A percentile compares a stretch with the other conserved stretches of the same genome.
Evolutionary conservation across 371 early-diverging fungal species (phyloP).

Genomic region (Circinella umbellata): DNA sequence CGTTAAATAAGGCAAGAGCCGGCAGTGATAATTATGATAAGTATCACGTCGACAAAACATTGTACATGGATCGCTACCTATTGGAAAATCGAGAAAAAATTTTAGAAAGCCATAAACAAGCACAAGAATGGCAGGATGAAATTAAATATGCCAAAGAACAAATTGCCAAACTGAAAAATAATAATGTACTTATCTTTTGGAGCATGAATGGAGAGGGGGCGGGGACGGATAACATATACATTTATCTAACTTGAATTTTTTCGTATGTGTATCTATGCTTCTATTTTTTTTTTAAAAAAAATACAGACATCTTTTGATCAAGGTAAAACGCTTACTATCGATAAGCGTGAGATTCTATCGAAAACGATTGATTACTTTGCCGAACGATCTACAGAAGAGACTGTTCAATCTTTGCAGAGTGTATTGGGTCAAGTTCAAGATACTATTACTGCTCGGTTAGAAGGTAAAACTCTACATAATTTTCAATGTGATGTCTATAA

Average conservation of each 20-base stretch:
- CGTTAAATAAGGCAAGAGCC: constrained; percentile 5
- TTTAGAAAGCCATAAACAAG: constrained; percentile 27
- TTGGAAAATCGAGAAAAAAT: constrained; percentile 30
- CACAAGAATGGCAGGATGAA: constrained; percentile 28
- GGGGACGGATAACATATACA: not conserved
- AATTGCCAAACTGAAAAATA: constrained; percentile 15
- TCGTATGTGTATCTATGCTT: no score
- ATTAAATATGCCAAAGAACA: constrained; percentile 17
- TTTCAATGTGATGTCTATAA: no score
- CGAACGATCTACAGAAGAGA: constrained; percentile 3
- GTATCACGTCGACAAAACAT: constrained; percentile 33
- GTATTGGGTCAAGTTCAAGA: constrained; percentile 11
- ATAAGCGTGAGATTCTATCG: constrained; percentile 26
- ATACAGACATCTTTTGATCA: not conserved
- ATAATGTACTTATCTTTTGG: constrained; percentile 10
- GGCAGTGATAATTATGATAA: not conserved
- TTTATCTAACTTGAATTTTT: not conserved
- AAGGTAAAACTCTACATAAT: constrained; percentile 18
- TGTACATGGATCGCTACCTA: constrained; percentile 52
- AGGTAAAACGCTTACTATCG: not conserved
- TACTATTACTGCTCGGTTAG: constrained; percentile 16
- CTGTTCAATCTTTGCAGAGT: constrained; percentile 2
- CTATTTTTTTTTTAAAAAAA: not conserved
- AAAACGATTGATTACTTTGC: constrained; percentile 30
- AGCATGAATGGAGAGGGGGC: not conserved